A percentile compares a stretch with the other conserved stretches of the same genome.
Conservation (phyloP, 139 green algal species). For the Helicosporidium sp. region DNA sequence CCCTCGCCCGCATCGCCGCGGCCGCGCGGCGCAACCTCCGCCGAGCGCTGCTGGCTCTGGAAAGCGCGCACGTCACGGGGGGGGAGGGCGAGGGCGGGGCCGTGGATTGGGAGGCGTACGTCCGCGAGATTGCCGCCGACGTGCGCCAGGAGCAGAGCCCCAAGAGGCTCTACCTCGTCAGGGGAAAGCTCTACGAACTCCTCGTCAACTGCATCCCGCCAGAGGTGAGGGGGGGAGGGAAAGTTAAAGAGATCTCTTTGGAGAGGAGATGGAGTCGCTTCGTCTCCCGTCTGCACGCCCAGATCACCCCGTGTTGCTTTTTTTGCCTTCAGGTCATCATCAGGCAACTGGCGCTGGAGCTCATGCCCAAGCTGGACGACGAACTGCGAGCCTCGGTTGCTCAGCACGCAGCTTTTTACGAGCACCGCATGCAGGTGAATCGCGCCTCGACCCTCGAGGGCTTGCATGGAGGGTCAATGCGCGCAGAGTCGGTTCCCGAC, state of each 20-base stretch:
- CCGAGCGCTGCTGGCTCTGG: conserved; percentile 71
- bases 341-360: conserved; percentile 42
- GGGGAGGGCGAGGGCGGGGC: conserved; percentile 36
- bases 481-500: neutral
- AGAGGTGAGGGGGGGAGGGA: conserved; percentile 30
- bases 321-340: conserved; percentile 24
- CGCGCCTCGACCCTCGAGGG: neutral
- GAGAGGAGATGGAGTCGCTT: no score
- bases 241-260: no score
- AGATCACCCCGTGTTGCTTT: neutral
- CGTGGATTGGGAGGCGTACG: conserved; percentile 88
- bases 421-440: conserved; percentile 61
- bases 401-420: conserved; percentile 48
- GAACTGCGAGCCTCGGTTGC: conserved; percentile 56
- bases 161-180: conserved; percentile 54
- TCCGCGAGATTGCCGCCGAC: conserved; percentile 53
- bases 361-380: conserved; percentile 72
- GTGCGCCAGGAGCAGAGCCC: conserved; percentile 81
- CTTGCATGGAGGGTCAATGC: neutral
- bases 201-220: conserved; percentile 88
- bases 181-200: conserved; percentile 89
- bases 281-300: no score
- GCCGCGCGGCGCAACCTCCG: conserved; percentile 59
- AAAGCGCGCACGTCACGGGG: conserved; percentile 43
- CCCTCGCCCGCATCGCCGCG: conserved; percentile 41